phyloP scores from a whole-genome alignment of 2,329 filamentous ascomycete species.

The Metarhizium rileyi region DNA sequence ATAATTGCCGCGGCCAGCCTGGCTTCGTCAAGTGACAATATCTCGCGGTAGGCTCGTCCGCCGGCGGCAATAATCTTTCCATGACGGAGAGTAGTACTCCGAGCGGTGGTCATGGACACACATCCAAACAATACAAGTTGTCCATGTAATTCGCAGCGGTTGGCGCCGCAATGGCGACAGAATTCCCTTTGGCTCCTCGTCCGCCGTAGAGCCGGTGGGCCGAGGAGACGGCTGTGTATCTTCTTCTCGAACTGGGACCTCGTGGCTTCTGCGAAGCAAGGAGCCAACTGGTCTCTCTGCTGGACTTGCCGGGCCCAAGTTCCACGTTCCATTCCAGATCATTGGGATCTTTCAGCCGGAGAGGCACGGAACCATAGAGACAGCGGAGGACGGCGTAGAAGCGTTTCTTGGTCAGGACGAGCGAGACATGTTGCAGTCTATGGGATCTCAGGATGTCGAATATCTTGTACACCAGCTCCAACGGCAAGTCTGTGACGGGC shows the following conservation, averaged over 20 bases:
- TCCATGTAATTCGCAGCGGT: neutral
- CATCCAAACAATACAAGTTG: constrained; percentile 1
- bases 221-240: too few species aligned
- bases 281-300: too few species aligned
- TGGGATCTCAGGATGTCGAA: constrained; percentile 2
- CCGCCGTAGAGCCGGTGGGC: neutral
- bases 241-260: too few species aligned
- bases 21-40: neutral
- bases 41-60: neutral
- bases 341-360: neutral
- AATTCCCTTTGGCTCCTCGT: neutral
- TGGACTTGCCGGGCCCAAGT: too few species aligned
- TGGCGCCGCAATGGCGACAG: neutral
- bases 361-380: neutral
- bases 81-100: neutral
- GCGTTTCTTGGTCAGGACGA: neutral
- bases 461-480: neutral
- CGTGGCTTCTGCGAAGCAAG: too few species aligned
- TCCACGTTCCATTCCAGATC: neutral
- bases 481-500: neutral
- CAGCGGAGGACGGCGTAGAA: neutral
- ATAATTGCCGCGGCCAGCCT: neutral
- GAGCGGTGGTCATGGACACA: neutral
- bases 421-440: constrained; percentile 1
- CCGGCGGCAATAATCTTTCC: neutral